Conservation (phyloP, 1,284 basidiomycete species). For the Cerrena zonata region DNA sequence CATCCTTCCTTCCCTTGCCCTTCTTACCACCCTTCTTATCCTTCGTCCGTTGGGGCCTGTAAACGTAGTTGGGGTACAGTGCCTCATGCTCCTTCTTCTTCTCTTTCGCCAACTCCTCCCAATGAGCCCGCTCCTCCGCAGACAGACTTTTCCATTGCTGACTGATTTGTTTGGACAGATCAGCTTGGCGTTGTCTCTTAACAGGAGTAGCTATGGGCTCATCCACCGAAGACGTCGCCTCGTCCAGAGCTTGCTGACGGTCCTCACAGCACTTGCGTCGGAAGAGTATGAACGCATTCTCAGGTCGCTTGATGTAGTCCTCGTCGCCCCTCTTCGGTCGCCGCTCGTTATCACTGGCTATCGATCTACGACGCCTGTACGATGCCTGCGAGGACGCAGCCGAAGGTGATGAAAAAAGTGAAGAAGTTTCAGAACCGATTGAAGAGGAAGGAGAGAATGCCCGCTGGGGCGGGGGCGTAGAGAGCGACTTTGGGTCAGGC, state of each 20-base stretch:
- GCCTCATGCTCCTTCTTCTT: conserved; percentile 55
- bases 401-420: conserved; percentile 30
- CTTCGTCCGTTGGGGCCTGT: conserved; percentile 64
- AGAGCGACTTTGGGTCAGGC: conserved; percentile 53
- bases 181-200: conserved; percentile 52
- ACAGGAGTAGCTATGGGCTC: conserved; percentile 30
- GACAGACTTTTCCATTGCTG: conserved; percentile 66
- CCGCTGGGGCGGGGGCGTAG: conserved; percentile 37
- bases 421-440: conserved; percentile 37
- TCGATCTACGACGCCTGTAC: conserved; percentile 60
- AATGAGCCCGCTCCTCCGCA: conserved; percentile 55
- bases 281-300: conserved; percentile 78
- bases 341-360: conserved; percentile 52
- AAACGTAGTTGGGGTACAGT: conserved; percentile 70
- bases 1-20: conserved; percentile 40
- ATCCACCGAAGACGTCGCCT: conserved; percentile 20
- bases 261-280: conserved; percentile 70
- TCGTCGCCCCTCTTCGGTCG: conserved; percentile 73
- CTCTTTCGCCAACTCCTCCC: conserved; percentile 56
- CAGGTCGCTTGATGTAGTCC: conserved; percentile 74
- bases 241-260: conserved; percentile 43
- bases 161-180: conserved; percentile 72
- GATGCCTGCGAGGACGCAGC: conserved; percentile 31
- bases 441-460: conserved; percentile 42
- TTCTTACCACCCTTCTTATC: conserved; percentile 47